phyloP scores from a whole-genome alignment of 805 yeast genomes.

The Nakazawaea wickerhamii region DNA sequence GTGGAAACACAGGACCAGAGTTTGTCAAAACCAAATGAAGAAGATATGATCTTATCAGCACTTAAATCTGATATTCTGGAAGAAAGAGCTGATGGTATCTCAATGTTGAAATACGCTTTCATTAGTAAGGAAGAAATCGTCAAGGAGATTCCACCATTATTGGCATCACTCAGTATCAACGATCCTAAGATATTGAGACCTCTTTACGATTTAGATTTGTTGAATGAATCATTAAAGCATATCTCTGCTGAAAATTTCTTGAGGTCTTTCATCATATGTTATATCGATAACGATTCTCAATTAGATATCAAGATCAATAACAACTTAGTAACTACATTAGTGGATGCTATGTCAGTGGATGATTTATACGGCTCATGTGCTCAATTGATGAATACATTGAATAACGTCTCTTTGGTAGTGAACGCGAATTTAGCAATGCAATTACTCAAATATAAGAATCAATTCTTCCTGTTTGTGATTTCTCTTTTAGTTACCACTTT shows the following conservation, averaged over 20 bases:
- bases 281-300: neutral
- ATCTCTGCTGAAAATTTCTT: slow-evolving; percentile 32
- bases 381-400: slow-evolving; percentile 25
- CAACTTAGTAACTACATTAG: slow-evolving; percentile 20
- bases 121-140: slow-evolving; percentile 31
- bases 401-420: slow-evolving; percentile 29
- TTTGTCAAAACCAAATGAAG: slow-evolving; percentile 9
- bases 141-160: slow-evolving; percentile 18
- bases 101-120: slow-evolving; percentile 32
- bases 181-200: slow-evolving; percentile 30
- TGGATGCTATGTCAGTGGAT: slow-evolving; percentile 22
- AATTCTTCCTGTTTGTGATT: slow-evolving; percentile 25
- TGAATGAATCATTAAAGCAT: slow-evolving; percentile 23
- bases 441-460: slow-evolving; percentile 28
- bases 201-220: slow-evolving; percentile 21
- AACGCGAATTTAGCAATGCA: slow-evolving; percentile 32
- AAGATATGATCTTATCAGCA: slow-evolving; percentile 33
- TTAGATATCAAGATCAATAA: neutral
- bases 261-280: slow-evolving; percentile 19
- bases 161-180: slow-evolving; percentile 25
- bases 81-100: slow-evolving; percentile 31
- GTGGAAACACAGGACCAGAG: neutral
- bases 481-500: slow-evolving; percentile 24
- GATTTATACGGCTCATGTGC: slow-evolving; percentile 27
- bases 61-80: slow-evolving; percentile 28